These are phyloP conservation scores for Leccinum boreale DNA, from an alignment of 768 basidiomycete genomes.

Conservation along the genomic window DNA sequence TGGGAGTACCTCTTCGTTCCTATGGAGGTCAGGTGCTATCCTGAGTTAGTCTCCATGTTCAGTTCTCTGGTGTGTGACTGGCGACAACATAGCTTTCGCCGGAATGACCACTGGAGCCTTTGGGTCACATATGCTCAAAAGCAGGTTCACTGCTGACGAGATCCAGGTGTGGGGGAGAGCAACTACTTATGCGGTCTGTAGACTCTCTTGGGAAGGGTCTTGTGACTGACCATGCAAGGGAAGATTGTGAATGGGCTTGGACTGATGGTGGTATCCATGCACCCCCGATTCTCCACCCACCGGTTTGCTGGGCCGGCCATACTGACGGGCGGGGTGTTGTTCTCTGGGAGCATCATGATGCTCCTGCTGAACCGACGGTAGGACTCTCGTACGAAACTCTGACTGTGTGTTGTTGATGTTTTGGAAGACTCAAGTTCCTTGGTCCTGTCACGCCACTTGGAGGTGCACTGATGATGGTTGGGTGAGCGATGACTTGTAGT, in stretches of 20 bases:
- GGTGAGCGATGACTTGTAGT: constrained; percentile 40
- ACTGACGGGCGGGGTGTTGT: constrained; percentile 50
- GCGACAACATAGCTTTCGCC: constrained; percentile 31
- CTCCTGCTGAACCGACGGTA: constrained; percentile 48
- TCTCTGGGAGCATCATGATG: constrained; percentile 61
- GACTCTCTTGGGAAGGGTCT: not conserved
- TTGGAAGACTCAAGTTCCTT: constrained; percentile 43
- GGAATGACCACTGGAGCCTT: constrained; percentile 67
- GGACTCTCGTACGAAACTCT: constrained; percentile 3
- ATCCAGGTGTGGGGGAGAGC: constrained; percentile 63
- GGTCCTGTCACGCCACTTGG: constrained; percentile 71
- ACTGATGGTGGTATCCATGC: constrained; percentile 57
- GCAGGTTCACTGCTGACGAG: constrained; percentile 47
- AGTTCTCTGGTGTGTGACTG: not conserved
- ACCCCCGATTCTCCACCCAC: constrained; percentile 57
- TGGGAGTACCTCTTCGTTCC: constrained; percentile 18
- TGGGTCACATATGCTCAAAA: constrained; percentile 60
- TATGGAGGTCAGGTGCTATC: constrained; percentile 44
- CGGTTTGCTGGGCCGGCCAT: constrained; percentile 69
- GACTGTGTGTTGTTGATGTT: constrained; percentile 3
- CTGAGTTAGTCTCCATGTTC: constrained; percentile 32
- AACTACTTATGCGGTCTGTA: constrained; percentile 57
- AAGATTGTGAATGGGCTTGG: constrained; percentile 72
- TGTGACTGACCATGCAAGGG: constrained; percentile 6
- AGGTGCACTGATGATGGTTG: constrained; percentile 61